Percentiles rank a stretch among this genome's conserved stretches.
phyloP scores from a whole-genome alignment of 1,139 yeast genomes.

The Magnusiomyces tetraspermus region DNA sequence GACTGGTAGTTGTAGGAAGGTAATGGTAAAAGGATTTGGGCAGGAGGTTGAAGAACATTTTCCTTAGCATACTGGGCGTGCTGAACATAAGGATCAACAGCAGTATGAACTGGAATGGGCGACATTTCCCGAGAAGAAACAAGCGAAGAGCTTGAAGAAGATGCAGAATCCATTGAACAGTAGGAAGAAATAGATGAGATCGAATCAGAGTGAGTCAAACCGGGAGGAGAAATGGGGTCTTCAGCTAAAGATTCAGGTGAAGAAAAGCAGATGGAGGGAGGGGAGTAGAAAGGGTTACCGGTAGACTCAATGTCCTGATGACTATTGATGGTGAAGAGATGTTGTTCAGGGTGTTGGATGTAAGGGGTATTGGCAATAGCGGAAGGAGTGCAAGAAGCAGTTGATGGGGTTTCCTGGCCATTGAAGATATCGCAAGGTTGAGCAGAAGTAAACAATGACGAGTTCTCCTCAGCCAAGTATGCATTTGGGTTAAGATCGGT shows the following conservation, averaged over 20 bases:
- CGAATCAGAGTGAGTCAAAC: conserved; percentile 13
- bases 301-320: background rate
- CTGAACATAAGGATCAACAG: background rate
- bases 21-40: background rate
- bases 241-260: background rate
- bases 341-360: background rate
- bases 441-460: no score
- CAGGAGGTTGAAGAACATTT: background rate
- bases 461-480: background rate
- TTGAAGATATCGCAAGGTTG: background rate
- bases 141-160: conserved; percentile 13
- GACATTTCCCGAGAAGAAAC: conserved; percentile 15
- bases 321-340: no score
- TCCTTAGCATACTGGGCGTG: background rate
- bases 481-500: background rate
- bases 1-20: background rate
- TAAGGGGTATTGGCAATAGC: no score
- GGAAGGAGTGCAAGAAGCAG: background rate
- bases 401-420: background rate
- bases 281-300: background rate
- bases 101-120: no score
- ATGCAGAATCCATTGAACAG: conserved; percentile 6
- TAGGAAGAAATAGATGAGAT: conserved; percentile 10
- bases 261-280: background rate
- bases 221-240: conserved; percentile 13